These are phyloP conservation scores for Penicillium sp. DNA, from an alignment of 2,329 filamentous ascomycete species.

Conservation along the genomic window DNA sequence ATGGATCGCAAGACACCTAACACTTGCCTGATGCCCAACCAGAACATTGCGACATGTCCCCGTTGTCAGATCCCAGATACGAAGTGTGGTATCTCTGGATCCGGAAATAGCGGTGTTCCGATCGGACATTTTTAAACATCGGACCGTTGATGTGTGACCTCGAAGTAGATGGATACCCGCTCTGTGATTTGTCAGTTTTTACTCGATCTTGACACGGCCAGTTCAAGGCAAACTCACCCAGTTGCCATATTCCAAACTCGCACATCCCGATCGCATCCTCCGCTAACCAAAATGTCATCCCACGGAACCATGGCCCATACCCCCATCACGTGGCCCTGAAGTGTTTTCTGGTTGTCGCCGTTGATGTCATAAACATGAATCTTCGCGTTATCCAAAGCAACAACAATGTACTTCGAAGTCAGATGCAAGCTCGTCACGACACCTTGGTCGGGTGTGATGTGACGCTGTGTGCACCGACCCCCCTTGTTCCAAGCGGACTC, in stretches of 20 bases:
- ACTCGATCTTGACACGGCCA: constrained; percentile 6
- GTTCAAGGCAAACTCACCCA: constrained; percentile 58
- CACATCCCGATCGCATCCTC: constrained; percentile 94
- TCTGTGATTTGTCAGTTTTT: constrained; percentile 44
- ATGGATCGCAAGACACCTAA: constrained; percentile 92
- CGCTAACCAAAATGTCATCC: constrained; percentile 92
- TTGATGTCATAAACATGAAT: constrained; percentile 97
- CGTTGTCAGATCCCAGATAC: constrained; percentile 90
- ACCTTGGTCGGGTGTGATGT: constrained; percentile 94
- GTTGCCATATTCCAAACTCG: constrained; percentile 95
- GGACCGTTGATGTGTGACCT: constrained; percentile 93
- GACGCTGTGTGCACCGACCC: constrained; percentile 76
- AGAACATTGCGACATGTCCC: constrained; percentile 89
- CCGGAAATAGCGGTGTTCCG: constrained; percentile 92
- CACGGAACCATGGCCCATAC: constrained; percentile 99
- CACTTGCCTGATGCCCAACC: constrained; percentile 92
- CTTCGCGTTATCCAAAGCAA: constrained; percentile 95
- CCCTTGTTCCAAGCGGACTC: constrained; percentile 96
- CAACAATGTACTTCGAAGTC: constrained; percentile 94
- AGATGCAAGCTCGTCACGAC: constrained; percentile 95
- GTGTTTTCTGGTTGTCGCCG: constrained; percentile 80
- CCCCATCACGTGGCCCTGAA: constrained; percentile 97
- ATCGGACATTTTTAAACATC: constrained; percentile 97
- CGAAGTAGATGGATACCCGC: constrained; percentile 78
- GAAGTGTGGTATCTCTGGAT: constrained; percentile 88